Evolutionary conservation across 1,284 basidiomycete genomes (phyloP), one percentile per base, ranked within the genome.

Genomic region (Cryptococcus floricola): DNA sequence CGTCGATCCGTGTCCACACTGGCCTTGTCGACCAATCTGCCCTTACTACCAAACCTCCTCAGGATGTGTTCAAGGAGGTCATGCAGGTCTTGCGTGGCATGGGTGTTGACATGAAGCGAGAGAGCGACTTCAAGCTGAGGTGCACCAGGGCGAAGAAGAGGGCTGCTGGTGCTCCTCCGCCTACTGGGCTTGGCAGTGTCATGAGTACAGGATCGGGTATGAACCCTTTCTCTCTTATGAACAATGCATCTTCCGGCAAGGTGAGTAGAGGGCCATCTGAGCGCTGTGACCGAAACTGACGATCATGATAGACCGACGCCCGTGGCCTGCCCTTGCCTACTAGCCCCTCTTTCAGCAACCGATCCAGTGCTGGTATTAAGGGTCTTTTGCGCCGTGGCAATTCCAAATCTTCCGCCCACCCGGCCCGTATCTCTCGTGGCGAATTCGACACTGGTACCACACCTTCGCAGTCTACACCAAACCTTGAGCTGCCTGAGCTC

Each of bases 1-100:
- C 81, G 39, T 84, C 84, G 54, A 79, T 98, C 52, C 85, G 90
- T 14, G 83, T 89, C 43, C 95, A 98, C 70, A 87, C 90, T 62
- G 94, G 95, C 63, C 87, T 94, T 1, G 88, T 98, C 28, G 95
- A 98, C 75, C 88, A 91, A 70, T 87, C 87, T 23, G 95, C 88
- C 41, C 84, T 98, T 61, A 96, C 94, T 9, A 90, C 87, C 7
- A 83, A 85, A 18, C 80, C 86, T 14, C 94, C 95, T 13, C 83
- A 85, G 6, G 88, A 91, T 61, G 91, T 98, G 44, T 90, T 98
- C 80, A 83, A 82, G 58, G 88, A 93, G 70, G 84, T 98, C 38
- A 82, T 84, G 64, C 81, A 82, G 57, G 88, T 93, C 16, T 80
- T 98, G 55, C 83, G 86, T 65, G 83, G 83, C 43, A 94, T 98